Base-by-base conservation (phyloP, 306 rosid genomes). In the Cyclanthera cordifolia region DNA sequence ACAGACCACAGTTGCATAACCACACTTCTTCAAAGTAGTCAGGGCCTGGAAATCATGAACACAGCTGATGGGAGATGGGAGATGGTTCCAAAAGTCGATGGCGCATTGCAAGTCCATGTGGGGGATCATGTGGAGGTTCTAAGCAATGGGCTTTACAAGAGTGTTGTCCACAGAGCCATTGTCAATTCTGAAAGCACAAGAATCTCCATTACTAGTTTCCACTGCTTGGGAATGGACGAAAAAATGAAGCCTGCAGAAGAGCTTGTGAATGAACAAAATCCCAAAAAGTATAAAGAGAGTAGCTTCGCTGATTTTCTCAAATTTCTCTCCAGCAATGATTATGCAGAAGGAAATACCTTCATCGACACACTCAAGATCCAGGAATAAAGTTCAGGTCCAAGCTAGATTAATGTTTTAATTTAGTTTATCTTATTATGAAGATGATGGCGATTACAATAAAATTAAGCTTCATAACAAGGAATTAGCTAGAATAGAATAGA, bases 241-340 rank as follows among this genome's bases (percentile, higher is more conserved):
- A 74, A 76, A 52, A 77, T 77, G 78, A 53, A 61, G 20, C 8
- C 79, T 9, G 82, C 84, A n/a, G 12, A 79, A 5, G 74, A 74
- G 58, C 84, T 82, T 72, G 76, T 74, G 64, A 47, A 57, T 60
- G 71, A 74, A 61, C 72, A 71, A 1, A 73, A 72, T 20, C 73
- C 84, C 2, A 32, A 13, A 14, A 73, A 12, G 53, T 82, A 71
- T 17, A 74, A 57, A 61, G 69, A 67, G 8, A 66, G 89, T 48
- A 82, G 88, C 72, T 77, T 85, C 69, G 49, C 61, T 30, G 86
- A 85, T 79, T 83, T 87, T 77, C 86, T 87, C 23, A 30, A 81
- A 5, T 82, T 82, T 74, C 73, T 85, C 32, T 48, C 78, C 2
- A 13, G 27, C 45, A 85, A 81, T 72, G 90, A 81, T 58, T 37